Base-by-base conservation (phyloP, 148 eudicot species). In the Fallopia convolvulus region DNA sequence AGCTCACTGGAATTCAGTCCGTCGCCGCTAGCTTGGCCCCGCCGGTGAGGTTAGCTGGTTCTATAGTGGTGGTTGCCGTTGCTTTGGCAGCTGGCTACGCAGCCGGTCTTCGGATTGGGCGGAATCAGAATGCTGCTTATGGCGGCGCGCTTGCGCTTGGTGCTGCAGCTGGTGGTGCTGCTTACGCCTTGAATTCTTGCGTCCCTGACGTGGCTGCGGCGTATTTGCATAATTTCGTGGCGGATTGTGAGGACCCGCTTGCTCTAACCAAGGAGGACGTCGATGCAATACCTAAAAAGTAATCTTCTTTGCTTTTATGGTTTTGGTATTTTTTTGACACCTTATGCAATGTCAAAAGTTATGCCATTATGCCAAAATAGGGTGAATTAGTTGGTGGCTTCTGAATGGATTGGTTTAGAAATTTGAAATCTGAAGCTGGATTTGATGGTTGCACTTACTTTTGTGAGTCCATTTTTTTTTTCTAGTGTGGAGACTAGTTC, bases 161-260 rank as follows among this genome's bases (percentile, higher is more conserved):
- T 0, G 97, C 84, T 0, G 97, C 89, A 0, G 99, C 92, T 0
- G 91, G 86, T 1, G 94, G 88, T 0, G 93, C 87, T 9, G 93
- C 85, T 6, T 91, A 87, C 53, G 87, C 85, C 0, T 13, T 91
- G 72, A 91, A 89, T 83, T 83, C 97, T 3, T 77, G 86, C 33
- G 94, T 85, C 11, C 99, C 99, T 1, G 91, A 88, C 63, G 91
- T 92, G 26, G 99, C 99, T 44, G 97, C 97, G 0, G 83, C 72
- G 3, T 84, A 61, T 76, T 80, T 95, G 83, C 97, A 88, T 68
- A 95, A 95, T 66, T 95, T 89, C 60, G 99, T 86, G 20, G 93
- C 91, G 0, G 89, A 82, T 3, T 86, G 79, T 18, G 86, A 83
- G 23, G 94, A 91, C 76, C 97, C 94, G 1, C 61, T 76, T 1